Evolutionary conservation across 2,329 filamentous ascomycete species (phyloP), one percentile per base, ranked within the genome.

Genomic region (Pezicula carpinea): DNA sequence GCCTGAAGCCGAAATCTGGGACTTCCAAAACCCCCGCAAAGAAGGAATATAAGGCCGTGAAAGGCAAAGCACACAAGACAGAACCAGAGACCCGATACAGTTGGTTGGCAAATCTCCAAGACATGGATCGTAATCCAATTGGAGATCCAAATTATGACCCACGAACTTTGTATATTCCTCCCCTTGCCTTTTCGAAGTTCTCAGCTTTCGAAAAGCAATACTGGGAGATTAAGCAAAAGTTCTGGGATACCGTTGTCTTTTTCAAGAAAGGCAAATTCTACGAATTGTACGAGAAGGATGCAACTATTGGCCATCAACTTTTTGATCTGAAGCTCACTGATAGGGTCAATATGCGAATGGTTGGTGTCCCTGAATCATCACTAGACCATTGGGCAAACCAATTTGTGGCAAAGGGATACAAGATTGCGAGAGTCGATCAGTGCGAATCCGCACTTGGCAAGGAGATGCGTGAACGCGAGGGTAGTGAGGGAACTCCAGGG

Each of bases 241-340:
- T 95, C 55, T 97, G 89, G 87, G 90, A 96, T 56, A 96, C 91
- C 0, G 85, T 99, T 39, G 92, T 99, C 14, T 99, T 99, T 69
- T 99, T 99, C 82, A 99, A 97, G 69, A 99, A 99, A 74, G 93
- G 93, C 61, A 99, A 99, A 61, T 99, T 99, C 68, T 99, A 96
- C 63, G 93, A 99, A 65, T 76, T 99, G 0, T 99, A 97, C 62
- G 93, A 99, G 65, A 96, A 96, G 51, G 93, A 99, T 67, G 93
- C 93, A 5, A 96, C 92, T 0, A 85, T 97, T 47, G 93, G 93
- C 4, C 91, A 99, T 63, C 93, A 97, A 65, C 75, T 96, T 14
- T 99, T 99, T 59, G 93, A 99, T 66, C 77, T 99, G 47, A 99
- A 99, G 70, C 84, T 99, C 64, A 99, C 93, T 0, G 93, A 99